phyloP scores from a whole-genome alignment of 2,329 filamentous ascomycete genomes.

The Cercospora beticola region DNA sequence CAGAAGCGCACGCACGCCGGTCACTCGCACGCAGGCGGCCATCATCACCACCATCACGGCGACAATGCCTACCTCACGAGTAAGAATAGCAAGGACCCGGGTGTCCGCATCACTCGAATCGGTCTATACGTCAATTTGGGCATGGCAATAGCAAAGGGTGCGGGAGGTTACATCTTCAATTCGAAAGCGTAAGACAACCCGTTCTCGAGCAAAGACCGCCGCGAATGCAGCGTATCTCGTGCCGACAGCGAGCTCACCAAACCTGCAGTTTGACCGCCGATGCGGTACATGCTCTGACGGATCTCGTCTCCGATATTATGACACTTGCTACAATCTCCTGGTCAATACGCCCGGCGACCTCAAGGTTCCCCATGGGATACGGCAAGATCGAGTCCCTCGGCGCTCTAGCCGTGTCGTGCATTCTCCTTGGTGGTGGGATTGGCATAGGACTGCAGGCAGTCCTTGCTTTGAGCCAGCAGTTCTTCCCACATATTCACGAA shows the following conservation, averaged over 20 bases:
- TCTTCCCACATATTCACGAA: conserved; percentile 49
- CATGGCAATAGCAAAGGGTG: conserved; percentile 91
- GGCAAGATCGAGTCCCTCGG: conserved; percentile 98
- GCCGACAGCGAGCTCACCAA: neutral
- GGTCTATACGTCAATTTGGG: conserved; percentile 84
- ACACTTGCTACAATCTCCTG: conserved; percentile 93
- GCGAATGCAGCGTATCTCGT: neutral
- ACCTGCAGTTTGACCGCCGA: conserved; percentile 58
- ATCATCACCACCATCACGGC: conserved; percentile 70
- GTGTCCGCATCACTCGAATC: conserved; percentile 88
- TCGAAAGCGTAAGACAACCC: conserved; percentile 60
- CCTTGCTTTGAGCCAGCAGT: conserved; percentile 57
- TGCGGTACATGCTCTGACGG: conserved; percentile 91
- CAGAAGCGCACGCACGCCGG: conserved; percentile 36
- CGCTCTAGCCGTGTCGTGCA: conserved; percentile 85
- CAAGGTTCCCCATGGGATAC: conserved; percentile 84
- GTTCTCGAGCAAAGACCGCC: neutral
- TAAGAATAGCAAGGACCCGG: conserved; percentile 83
- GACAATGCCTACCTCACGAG: conserved; percentile 82
- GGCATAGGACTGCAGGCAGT: conserved; percentile 76
- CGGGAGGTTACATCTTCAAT: conserved; percentile 91
- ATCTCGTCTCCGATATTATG: conserved; percentile 91
- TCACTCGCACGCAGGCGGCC: conserved; percentile 46
- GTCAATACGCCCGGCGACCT: conserved; percentile 81
- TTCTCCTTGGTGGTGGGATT: conserved; percentile 83